Evolutionary conservation across 2,329 filamentous ascomycete species (phyloP), one percentile per base, ranked within the genome.

Genomic region (Setomelanomma holmii): DNA sequence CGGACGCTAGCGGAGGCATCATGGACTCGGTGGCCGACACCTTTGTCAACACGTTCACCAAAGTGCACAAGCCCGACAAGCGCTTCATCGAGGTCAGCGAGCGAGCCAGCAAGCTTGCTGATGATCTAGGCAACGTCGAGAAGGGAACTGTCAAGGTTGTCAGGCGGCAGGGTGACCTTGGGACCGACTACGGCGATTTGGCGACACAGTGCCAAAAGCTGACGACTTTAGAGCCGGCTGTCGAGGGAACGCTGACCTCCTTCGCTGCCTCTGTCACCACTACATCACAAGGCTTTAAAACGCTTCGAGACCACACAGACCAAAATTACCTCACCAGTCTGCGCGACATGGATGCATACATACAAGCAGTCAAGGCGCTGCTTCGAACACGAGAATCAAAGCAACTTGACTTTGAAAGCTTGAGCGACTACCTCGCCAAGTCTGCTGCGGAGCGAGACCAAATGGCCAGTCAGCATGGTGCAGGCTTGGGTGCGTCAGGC

Each of bases 11-110:
- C 21, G 82, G 83, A 11, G 88, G 92, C 34, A 91, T 98, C 38
- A 95, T 99, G 65, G 95, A 99, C 72, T 93, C 90, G 66, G 91
- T 98, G 71, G 91, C 95, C 35, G 95, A 99, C 74, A 96, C 90
- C 30, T 96, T 98, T 71, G 89, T 99, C 75, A 98, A 98, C 72
- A 93, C 92, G 34, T 99, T 99, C 69, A 93, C 90, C 41, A 99
- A 98, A 76, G 89, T 96, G 1, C 90, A 98, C 80, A 96, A 96
- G 75, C 90, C 93, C 5, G 95, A 99, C 76, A 89, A 90, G 65
- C 89, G 95, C 24, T 99, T 99, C 75, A 88, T 96, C 60, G 93
- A 98, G 72, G 93, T 98, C 54, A 88, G 88, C 66, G 95, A 98
- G 69, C 90, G 91, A 73, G 90, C 91, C 33, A 90, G 96, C 76